These are phyloP conservation scores for Cutaneotrichosporon cyanovorans DNA, from an alignment of 1,284 basidiomycete genomes.

Conservation along the genomic window DNA sequence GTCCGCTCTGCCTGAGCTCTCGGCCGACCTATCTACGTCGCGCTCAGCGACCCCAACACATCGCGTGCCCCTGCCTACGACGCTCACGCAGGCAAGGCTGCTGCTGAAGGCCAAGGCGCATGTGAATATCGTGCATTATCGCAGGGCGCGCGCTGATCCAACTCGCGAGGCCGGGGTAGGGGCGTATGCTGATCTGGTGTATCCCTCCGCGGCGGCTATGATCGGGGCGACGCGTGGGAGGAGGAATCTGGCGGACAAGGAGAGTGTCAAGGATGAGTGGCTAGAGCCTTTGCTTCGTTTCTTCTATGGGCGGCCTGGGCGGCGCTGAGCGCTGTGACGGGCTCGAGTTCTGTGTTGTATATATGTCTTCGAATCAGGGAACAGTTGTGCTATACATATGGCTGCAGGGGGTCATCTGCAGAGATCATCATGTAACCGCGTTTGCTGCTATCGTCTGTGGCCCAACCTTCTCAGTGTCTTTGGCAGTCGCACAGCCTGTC, in stretches of 20 bases:
- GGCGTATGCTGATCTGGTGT: constrained; percentile 20
- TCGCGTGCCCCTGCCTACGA: constrained; percentile 23
- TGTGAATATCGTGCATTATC: constrained; percentile 37
- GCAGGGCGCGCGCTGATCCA: constrained; percentile 21
- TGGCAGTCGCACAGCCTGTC: too few relatives aligned
- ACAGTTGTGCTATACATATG: too few relatives aligned
- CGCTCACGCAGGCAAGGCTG: constrained; percentile 23
- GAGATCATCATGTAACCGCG: too few relatives aligned
- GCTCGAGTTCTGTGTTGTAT: too few relatives aligned
- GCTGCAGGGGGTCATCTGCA: too few relatives aligned
- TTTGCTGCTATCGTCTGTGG: too few relatives aligned
- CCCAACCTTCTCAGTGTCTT: too few relatives aligned
- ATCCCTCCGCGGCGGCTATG: constrained; percentile 19
- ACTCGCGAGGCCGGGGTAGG: background rate
- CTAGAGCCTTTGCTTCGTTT: constrained; percentile 29
- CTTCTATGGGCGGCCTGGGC: too few relatives aligned
- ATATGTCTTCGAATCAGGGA: too few relatives aligned
- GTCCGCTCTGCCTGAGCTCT: background rate
- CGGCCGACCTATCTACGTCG: background rate
- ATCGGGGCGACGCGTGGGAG: constrained; percentile 18
- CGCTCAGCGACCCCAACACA: constrained; percentile 9
- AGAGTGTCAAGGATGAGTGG: constrained; percentile 30
- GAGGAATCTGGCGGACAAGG: constrained; percentile 16
- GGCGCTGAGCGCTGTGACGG: too few relatives aligned
- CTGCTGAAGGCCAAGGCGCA: constrained; percentile 30